These are phyloP conservation scores for Protomyces gravidus DNA, from an alignment of 1,139 yeast species.

Conservation along the genomic window DNA sequence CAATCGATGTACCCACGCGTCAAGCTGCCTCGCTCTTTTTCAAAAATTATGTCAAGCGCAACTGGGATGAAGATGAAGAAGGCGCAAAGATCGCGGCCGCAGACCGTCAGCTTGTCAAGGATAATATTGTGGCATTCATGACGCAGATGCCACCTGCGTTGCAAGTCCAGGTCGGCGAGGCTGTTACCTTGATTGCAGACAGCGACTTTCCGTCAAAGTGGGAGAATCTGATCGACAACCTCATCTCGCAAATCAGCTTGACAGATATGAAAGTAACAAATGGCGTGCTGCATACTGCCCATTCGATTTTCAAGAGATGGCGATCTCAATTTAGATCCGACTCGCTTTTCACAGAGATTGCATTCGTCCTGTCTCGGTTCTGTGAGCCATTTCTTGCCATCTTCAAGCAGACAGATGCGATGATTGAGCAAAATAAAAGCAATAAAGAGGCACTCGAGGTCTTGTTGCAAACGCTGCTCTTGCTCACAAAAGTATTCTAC, in stretches of 20 bases:
- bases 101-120: slow-evolving; percentile 48
- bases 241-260: slow-evolving; percentile 59
- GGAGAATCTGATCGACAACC: slow-evolving; percentile 64
- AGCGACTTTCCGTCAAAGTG: slow-evolving; percentile 91
- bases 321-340: slow-evolving; percentile 89
- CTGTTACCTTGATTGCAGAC: slow-evolving; percentile 88
- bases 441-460: slow-evolving; percentile 51
- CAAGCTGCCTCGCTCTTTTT: slow-evolving; percentile 88
- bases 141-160: slow-evolving; percentile 67
- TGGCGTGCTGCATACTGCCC: slow-evolving; percentile 87
- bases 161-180: slow-evolving; percentile 89
- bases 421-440: slow-evolving; percentile 51
- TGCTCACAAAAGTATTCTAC: slow-evolving; percentile 74
- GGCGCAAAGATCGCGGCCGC: not conserved
- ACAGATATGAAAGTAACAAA: slow-evolving; percentile 70
- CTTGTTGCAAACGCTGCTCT: slow-evolving; percentile 65
- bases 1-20: slow-evolving; percentile 55
- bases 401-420: slow-evolving; percentile 57
- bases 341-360: slow-evolving; percentile 80
- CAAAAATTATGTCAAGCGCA: slow-evolving; percentile 76
- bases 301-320: slow-evolving; percentile 95
- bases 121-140: slow-evolving; percentile 78
- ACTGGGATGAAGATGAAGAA: slow-evolving; percentile 54
- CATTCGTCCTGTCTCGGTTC: slow-evolving; percentile 78
- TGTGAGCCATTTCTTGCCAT: slow-evolving; percentile 72